Conservation (phyloP, 352 stramenopile species). For the Blastocystis sp. region DNA sequence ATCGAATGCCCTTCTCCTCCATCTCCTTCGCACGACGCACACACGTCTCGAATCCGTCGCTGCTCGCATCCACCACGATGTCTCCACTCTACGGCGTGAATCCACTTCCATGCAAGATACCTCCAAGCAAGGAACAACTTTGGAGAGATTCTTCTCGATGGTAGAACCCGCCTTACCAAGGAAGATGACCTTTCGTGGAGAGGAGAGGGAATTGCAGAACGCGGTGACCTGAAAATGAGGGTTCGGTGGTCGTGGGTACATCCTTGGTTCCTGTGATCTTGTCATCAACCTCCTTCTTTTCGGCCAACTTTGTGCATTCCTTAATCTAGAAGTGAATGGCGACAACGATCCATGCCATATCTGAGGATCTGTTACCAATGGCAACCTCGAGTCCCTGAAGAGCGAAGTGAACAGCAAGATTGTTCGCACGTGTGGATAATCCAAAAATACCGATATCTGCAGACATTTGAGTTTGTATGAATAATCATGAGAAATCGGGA, state of each 20-base stretch:
- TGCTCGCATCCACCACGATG: constrained; percentile 93
- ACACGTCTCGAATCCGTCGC: constrained; percentile 96
- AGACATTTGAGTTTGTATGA: constrained; percentile 1
- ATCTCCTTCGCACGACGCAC: constrained; percentile 82
- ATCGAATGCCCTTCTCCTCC: constrained; percentile 83
- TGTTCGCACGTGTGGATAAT: constrained; percentile 87
- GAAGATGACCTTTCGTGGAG: constrained; percentile 90
- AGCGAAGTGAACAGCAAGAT: constrained; percentile 97
- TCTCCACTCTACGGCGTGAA: constrained; percentile 71
- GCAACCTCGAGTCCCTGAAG: constrained; percentile 85
- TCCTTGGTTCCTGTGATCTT: constrained; percentile 79
- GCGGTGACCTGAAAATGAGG: not conserved
- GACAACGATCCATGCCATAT: constrained; percentile 61
- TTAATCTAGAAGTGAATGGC: constrained; percentile 71
- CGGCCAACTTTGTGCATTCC: constrained; percentile 80
- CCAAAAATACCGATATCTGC: constrained; percentile 73
- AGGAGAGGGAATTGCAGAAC: constrained; percentile 77
- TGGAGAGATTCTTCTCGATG: constrained; percentile 70
- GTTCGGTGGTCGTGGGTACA: constrained; percentile 58
- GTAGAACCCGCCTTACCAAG: constrained; percentile 90
- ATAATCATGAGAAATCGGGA: not conserved
- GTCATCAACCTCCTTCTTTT: constrained; percentile 79
- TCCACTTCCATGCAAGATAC: constrained; percentile 61
- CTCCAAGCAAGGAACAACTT: not conserved
- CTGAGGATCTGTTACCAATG: constrained; percentile 87